phyloP scores from a whole-genome alignment of 768 basidiomycete genomes.

The Termitomyces sp. region DNA sequence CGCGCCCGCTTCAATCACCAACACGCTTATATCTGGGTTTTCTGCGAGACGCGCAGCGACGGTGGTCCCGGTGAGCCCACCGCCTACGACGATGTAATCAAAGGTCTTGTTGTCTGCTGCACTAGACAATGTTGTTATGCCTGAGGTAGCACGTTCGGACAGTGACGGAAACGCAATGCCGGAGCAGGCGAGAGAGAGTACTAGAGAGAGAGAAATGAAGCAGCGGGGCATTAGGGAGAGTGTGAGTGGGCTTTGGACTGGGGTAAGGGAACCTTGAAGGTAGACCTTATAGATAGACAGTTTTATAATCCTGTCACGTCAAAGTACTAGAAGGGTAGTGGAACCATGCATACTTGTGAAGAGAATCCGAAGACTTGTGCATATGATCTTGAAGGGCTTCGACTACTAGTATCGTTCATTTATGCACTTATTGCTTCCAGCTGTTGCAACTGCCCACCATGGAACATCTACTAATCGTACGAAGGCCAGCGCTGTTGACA shows the following conservation, averaged over 20 bases:
- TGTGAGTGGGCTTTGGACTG: background rate
- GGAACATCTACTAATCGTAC: background rate
- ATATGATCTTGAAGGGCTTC: background rate
- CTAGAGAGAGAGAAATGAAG: background rate
- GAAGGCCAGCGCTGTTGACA: background rate
- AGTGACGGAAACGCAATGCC: conserved; percentile 10
- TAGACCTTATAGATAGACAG: background rate
- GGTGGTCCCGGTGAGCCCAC: conserved; percentile 45
- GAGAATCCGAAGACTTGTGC: background rate
- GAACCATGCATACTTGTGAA: background rate
- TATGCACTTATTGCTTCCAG: background rate
- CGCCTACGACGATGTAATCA: conserved; percentile 47
- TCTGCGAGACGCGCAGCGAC: conserved; percentile 50
- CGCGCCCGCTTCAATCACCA: conserved; percentile 51
- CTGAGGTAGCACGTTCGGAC: conserved; percentile 24
- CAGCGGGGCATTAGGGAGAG: background rate
- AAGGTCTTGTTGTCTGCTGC: conserved; percentile 35
- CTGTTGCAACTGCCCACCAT: background rate
- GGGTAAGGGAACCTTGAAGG: background rate
- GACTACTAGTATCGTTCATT: background rate
- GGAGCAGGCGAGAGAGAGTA: background rate
- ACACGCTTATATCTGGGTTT: conserved; percentile 38
- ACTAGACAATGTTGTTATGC: conserved; percentile 32
- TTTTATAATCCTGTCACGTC: background rate
- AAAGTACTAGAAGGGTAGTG: background rate